phyloP scores from a whole-genome alignment of 2,329 filamentous ascomycete genomes.

The Colletotrichum tropicicola region DNA sequence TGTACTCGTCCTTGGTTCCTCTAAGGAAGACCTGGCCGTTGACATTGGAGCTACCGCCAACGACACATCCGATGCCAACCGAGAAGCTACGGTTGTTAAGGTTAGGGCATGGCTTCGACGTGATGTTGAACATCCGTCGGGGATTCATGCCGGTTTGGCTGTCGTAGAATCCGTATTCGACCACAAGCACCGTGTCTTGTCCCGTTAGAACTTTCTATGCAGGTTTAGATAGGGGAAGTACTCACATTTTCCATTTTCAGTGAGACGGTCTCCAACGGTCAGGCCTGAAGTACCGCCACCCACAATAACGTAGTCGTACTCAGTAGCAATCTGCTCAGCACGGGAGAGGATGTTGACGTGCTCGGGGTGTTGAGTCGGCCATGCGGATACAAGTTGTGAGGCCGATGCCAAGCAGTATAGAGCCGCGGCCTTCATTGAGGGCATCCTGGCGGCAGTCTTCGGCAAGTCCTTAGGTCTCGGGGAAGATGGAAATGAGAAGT shows the following conservation, averaged over 20 bases:
- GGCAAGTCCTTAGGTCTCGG: too few relatives aligned
- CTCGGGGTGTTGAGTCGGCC: constrained; percentile 18
- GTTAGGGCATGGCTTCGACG: constrained; percentile 38
- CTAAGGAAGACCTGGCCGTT: constrained; percentile 49
- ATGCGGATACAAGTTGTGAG: constrained; percentile 1
- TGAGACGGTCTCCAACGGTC: constrained; percentile 47
- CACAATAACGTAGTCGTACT: constrained; percentile 45
- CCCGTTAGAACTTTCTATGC: constrained; percentile 36
- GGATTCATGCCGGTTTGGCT: constrained; percentile 34
- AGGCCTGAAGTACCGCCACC: constrained; percentile 55
- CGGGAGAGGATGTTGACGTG: constrained; percentile 20
- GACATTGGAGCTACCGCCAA: constrained; percentile 49
- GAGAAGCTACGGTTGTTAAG: constrained; percentile 36
- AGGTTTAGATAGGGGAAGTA: accelerated
- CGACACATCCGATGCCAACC: constrained; percentile 41
- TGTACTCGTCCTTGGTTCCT: constrained; percentile 47
- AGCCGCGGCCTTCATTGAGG: neutral
- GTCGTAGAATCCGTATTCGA: constrained; percentile 30
- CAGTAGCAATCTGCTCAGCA: constrained; percentile 17
- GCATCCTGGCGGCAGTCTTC: neutral
- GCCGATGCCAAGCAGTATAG: neutral
- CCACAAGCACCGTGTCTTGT: constrained; percentile 28
- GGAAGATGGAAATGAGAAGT: neutral
- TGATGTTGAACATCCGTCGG: constrained; percentile 39
- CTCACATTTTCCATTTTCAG: constrained; percentile 44